Evolutionary conservation across 441 rosid genomes (phyloP).

Genomic region (Erodium chrysanthum): DNA sequence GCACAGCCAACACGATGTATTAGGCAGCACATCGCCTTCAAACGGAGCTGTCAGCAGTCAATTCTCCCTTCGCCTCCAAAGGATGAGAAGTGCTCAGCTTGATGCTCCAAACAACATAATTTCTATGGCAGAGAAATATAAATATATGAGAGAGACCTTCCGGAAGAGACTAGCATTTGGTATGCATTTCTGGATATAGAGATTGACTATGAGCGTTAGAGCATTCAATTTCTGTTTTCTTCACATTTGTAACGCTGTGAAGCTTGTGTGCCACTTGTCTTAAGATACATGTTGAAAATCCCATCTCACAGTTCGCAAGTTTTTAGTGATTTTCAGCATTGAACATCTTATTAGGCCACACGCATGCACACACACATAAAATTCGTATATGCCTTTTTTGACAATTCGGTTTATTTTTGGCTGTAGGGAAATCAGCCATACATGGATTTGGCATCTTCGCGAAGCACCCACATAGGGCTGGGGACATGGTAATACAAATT

Average conservation of each 20-base stretch:
- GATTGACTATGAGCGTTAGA: background rate
- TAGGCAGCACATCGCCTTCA: constrained; percentile 33
- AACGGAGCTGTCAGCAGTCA: constrained; percentile 35
- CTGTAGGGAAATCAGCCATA: constrained; percentile 87
- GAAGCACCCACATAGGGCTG: constrained; percentile 90
- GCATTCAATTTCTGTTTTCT: background rate
- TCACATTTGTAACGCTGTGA: background rate
- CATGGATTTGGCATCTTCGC: constrained; percentile 96
- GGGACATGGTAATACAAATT: constrained; percentile 69
- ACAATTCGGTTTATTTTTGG: constrained; percentile 13
- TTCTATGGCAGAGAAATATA: constrained; percentile 79
- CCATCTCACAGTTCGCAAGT: background rate
- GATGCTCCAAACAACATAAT: constrained; percentile 51
- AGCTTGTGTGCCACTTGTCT: too few species aligned
- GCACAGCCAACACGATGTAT: constrained; percentile 50
- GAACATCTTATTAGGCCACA: background rate
- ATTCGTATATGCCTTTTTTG: background rate
- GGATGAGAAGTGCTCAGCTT: constrained; percentile 44
- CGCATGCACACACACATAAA: background rate
- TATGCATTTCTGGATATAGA: constrained; percentile 26
- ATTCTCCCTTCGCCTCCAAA: constrained; percentile 44
- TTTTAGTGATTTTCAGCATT: background rate
- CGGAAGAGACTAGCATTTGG: constrained; percentile 91
- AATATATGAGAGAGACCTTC: constrained; percentile 76
- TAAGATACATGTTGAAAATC: background rate